Conservation (phyloP, 306 rosid species). For the Inga laurina region DNA sequence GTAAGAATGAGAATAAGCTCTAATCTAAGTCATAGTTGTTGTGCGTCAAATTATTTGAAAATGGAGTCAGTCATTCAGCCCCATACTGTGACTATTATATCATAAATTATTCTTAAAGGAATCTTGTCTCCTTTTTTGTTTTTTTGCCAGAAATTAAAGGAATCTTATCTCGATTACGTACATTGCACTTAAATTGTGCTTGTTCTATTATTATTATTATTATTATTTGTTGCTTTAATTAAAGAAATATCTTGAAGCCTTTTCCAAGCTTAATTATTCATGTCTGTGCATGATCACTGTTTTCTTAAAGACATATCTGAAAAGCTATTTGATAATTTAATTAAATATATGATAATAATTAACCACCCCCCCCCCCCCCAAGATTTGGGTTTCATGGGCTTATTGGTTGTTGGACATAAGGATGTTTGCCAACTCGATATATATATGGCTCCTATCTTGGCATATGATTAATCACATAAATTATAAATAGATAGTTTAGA, state of each 20-base stretch:
- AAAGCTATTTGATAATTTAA: not conserved
- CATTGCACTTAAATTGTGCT: not conserved
- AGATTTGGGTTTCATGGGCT: no score
- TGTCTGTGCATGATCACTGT: not conserved
- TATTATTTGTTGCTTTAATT: no score
- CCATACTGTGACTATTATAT: not conserved
- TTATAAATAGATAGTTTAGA: no score
- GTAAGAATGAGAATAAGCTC: not conserved
- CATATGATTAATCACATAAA: no score
- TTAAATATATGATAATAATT: no score
- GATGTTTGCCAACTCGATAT: no score
- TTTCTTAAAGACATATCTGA: not conserved
- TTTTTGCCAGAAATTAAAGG: no score
- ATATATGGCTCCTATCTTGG: no score
- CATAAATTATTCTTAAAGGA: not conserved
- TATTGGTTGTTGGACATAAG: no score
- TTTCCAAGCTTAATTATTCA: not conserved
- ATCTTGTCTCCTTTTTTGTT: no score
- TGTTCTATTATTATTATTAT: not conserved
- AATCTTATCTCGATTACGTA: no score
- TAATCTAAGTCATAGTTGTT: not conserved
- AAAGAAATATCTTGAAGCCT: not conserved
- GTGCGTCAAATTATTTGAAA: not conserved
- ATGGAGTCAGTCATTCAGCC: not conserved
- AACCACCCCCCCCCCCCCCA: no score